Conservation (phyloP, 1,139 yeast species). For the Hansenula sp. region DNA sequence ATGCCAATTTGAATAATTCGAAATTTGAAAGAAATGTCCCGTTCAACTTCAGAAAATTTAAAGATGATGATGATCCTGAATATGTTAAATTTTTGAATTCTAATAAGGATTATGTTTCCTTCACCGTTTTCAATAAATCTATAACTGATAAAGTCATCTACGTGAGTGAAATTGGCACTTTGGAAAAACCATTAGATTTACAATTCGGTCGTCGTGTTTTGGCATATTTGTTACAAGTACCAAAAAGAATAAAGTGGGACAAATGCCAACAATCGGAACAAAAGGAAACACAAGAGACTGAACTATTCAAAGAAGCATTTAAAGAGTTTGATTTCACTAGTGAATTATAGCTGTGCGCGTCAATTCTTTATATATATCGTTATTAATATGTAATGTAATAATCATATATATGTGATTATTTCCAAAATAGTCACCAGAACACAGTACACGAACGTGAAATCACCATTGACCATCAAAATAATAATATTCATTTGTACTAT, state of each 20-base stretch:
- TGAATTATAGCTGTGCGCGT: neutral
- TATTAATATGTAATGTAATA: too few relatives aligned
- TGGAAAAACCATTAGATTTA: constrained; percentile 45
- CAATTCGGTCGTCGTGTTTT: constrained; percentile 79
- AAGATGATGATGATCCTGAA: constrained; percentile 21
- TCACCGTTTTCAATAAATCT: constrained; percentile 31
- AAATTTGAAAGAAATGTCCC: constrained; percentile 40
- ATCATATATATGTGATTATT: neutral
- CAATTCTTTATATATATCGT: too few relatives aligned
- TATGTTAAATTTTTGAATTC: constrained; percentile 30
- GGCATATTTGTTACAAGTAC: constrained; percentile 54
- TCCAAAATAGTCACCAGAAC: too few relatives aligned
- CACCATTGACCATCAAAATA: too few relatives aligned
- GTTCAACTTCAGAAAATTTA: constrained; percentile 36
- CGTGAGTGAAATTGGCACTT: constrained; percentile 25
- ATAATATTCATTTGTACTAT: too few relatives aligned
- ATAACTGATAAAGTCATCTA: constrained; percentile 26
- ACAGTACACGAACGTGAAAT: too few relatives aligned
- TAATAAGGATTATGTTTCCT: constrained; percentile 33
- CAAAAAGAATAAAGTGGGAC: constrained; percentile 70
- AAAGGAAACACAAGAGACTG: constrained; percentile 61
- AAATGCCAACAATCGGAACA: constrained; percentile 58
- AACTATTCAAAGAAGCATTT: constrained; percentile 49
- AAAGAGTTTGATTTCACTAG: constrained; percentile 38
- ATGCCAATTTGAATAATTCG: constrained; percentile 45